Evolutionary conservation across 2,329 filamentous ascomycete species (phyloP), one percentile per base, ranked within the genome.

Genomic region (Colletotrichum sojae): DNA sequence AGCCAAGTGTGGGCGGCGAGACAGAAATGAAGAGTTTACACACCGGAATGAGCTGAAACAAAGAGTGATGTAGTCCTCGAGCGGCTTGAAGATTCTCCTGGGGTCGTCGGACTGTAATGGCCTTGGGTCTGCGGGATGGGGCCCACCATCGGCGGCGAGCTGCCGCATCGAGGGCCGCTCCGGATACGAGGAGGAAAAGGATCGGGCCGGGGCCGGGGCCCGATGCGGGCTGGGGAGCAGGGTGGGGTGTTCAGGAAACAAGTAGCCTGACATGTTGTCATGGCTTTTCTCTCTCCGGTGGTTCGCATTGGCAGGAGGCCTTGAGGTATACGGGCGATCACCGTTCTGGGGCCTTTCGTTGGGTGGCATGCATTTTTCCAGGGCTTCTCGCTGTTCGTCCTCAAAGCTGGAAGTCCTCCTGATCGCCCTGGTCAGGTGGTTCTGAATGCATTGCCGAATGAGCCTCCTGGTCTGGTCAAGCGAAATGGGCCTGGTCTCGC

Each of bases 11-110:
- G 69, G 53, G 13, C 76, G 67, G 59, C 71, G 80, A 1, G 86
- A 86, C 45, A 86, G 82, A 76, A 97, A 97, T 0, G 94, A 95
- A 15, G 83, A 84, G 77, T 96, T 97, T n/a, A 97, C 80, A 71
- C 88, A 90, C 60, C 92, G 86, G 73, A 90, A 90, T 0, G 90
- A 90, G 63, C 88, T 86, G 74, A 97, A 93, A 73, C 88, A 91
- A 20, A 82, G 79, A 57, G 90, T 82, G 48, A 97, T 86, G 75
- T 96, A 95, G 70, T 94, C 91, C 79, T 97, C 94, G 15, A 97
- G 77, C 5, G 86, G 86, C 69, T 88, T 90, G 78, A 97, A 97
- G 12, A 95, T 89, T 45, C 83, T 84, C 75, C 87, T 90, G 3
- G 85, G 80, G 4, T 84, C 85, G 49, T 73, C 67, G 16, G 72